phyloP scores from a whole-genome alignment of 345 rosid genomes.

The Populus pruinosa region DNA sequence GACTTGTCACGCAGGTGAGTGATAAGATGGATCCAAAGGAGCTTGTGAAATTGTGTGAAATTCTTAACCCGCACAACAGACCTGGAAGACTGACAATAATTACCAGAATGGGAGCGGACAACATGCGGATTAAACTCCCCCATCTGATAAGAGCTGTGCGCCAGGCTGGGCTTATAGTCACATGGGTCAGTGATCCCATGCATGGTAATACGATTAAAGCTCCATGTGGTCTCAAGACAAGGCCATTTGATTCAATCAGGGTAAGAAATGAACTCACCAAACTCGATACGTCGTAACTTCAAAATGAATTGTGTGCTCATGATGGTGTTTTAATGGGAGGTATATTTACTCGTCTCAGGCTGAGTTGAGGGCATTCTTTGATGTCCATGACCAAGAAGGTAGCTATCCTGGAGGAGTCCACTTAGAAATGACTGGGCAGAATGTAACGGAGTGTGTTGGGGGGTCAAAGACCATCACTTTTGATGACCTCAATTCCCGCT shows the following conservation, averaged over 20 bases:
- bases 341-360: slow-evolving; percentile 25
- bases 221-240: slow-evolving; percentile 60
- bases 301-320: not conserved
- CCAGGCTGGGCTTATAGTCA: slow-evolving; percentile 61
- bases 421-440: slow-evolving; percentile 59
- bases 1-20: slow-evolving; percentile 38
- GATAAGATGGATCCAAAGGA: slow-evolving; percentile 63
- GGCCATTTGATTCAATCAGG: slow-evolving; percentile 55
- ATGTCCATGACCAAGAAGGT: slow-evolving; percentile 62
- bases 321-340: not conserved
- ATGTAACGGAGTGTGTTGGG: slow-evolving; percentile 60
- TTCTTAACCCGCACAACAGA: slow-evolving; percentile 55
- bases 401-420: slow-evolving; percentile 59
- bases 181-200: slow-evolving; percentile 75
- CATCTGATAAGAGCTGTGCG: slow-evolving; percentile 54
- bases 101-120: slow-evolving; percentile 67
- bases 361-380: slow-evolving; percentile 57
- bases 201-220: slow-evolving; percentile 67
- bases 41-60: slow-evolving; percentile 53
- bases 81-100: slow-evolving; percentile 58
- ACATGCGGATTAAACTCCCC: slow-evolving; percentile 59
- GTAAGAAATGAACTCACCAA: slow-evolving; percentile 3
- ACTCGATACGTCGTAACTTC: not conserved
- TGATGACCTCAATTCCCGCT: slow-evolving; percentile 52
- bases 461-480: slow-evolving; percentile 51